Evolutionary conservation across 2,329 filamentous ascomycete species (phyloP), one percentile per base, ranked within the genome.

Genomic region (Nothophaeocryptopus gaeumannii): DNA sequence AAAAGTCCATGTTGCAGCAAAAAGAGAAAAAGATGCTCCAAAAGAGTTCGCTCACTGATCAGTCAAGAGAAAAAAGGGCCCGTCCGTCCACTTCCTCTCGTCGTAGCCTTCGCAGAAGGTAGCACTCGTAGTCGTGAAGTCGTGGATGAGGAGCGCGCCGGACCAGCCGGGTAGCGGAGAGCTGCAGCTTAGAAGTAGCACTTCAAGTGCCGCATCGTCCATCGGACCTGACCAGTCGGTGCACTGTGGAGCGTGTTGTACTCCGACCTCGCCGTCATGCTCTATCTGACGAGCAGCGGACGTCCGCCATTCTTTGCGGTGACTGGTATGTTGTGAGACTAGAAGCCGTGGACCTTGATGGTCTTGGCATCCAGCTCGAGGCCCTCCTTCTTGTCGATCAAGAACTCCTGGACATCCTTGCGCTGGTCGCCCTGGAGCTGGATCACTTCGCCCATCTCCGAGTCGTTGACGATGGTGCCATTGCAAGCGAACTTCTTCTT

Each of bases 401-500:
- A 85, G 80, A 97, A 99, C 71, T 96, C 90, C 75, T 95, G 88
- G 72, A 96, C 88, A 83, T 96, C 90, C 78, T 95, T 95, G 77
- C 93, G 92, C 81, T 99, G 93, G 74, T 99, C 93, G 69, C 93
- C 93, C 77, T 99, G 93, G 70, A 99, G 87, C 82, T 99, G 93
- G 72, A 99, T 96, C 82, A 97, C 92, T 81, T 97, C 91, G 72
- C 92, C 92, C 89, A 96, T 96, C 77, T 95, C 90, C 66, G 82
- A 83, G 77, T 97, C 92, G 71, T 84, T 84, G 76, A 97, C 91
- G 74, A 97, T 95, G 78, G 91, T 97, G 83, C 93, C 93, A 96
- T 99, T 97, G 89, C 92, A 97, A 75, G 93, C 92, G 70, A 97
- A 97, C 74, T 96, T 93, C 84, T 97, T 97, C 86, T 97, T 97